Conservation (phyloP, 2,329 filamentous ascomycete species). For the Sporothrix brunneoviolacea region DNA sequence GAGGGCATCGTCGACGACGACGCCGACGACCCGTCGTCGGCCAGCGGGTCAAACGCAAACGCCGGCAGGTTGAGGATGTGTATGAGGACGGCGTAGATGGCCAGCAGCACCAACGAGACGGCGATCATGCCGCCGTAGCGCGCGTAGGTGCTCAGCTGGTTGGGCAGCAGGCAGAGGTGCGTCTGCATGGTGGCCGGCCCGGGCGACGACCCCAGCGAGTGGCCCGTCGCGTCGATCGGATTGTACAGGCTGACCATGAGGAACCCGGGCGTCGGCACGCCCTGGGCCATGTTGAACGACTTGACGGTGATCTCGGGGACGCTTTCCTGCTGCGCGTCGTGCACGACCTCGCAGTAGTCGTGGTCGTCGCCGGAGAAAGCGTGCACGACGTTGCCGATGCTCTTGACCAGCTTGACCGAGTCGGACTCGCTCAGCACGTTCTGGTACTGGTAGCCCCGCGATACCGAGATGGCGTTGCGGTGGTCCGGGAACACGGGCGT, state of each 20-base stretch:
- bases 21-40: conserved; percentile 11
- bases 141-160: conserved; percentile 78
- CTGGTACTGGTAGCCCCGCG: conserved; percentile 87
- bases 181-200: conserved; percentile 63
- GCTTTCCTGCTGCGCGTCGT: conserved; percentile 60
- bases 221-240: conserved; percentile 61
- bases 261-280: conserved; percentile 80
- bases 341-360: conserved; percentile 89
- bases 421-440: conserved; percentile 78
- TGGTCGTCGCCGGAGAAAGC: conserved; percentile 96
- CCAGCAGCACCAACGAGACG: conserved; percentile 43
- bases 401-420: conserved; percentile 67
- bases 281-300: conserved; percentile 93
- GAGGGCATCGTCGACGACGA: background rate
- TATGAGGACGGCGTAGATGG: conserved; percentile 50
- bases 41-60: conserved; percentile 43
- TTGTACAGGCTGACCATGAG: conserved; percentile 88
- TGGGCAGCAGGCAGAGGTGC: conserved; percentile 83
- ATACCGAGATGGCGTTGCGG: conserved; percentile 70
- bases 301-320: conserved; percentile 89
- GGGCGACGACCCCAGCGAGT: conserved; percentile 35
- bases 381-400: conserved; percentile 73
- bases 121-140: conserved; percentile 63
- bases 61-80: conserved; percentile 46
- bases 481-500: conserved; percentile 53